Conservation (phyloP, 202 grass and related monocot species). For the Zizania palustris region DNA sequence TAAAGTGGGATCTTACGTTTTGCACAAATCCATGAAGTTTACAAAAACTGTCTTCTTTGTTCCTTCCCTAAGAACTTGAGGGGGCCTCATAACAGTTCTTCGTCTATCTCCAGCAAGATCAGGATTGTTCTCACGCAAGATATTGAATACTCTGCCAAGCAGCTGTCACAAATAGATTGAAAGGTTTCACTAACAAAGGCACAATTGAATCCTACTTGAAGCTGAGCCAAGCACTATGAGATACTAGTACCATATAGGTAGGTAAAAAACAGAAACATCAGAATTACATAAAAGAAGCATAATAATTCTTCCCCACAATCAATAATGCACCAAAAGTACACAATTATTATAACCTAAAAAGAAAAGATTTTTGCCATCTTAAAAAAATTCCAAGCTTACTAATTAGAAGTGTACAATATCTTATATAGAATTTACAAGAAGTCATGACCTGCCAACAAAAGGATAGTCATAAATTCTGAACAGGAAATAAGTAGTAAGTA, state of each 20-base stretch:
- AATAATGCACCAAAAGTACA: neutral
- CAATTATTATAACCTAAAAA: neutral
- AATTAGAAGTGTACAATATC: neutral
- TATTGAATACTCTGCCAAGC: slow-evolving; percentile 95
- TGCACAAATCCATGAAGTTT: slow-evolving; percentile 94
- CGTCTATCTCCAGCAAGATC: slow-evolving; percentile 96
- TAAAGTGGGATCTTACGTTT: slow-evolving; percentile 54
- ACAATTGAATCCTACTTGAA: slow-evolving; percentile 12
- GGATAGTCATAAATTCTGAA: neutral
- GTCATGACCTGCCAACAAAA: slow-evolving; percentile 19
- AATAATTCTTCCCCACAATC: neutral
- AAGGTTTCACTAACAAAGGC: slow-evolving; percentile 36
- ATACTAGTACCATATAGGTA: neutral
- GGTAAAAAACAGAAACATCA: neutral
- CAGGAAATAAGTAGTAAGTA: slow-evolving; percentile 46
- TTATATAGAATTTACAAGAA: neutral
- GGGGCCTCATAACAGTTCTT: slow-evolving; percentile 94
- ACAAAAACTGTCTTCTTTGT: slow-evolving; percentile 99
- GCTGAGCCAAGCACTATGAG: neutral
- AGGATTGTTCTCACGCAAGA: slow-evolving; percentile 88
- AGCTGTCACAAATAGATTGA: slow-evolving; percentile 56
- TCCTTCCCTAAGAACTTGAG: slow-evolving; percentile 95
- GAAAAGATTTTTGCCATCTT: neutral
- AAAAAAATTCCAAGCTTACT: neutral
- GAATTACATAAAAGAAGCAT: neutral